Percentiles rank a stretch among this genome's conserved stretches.
Conservation (phyloP, 768 basidiomycete genomes). For the Mycena polygramma region DNA sequence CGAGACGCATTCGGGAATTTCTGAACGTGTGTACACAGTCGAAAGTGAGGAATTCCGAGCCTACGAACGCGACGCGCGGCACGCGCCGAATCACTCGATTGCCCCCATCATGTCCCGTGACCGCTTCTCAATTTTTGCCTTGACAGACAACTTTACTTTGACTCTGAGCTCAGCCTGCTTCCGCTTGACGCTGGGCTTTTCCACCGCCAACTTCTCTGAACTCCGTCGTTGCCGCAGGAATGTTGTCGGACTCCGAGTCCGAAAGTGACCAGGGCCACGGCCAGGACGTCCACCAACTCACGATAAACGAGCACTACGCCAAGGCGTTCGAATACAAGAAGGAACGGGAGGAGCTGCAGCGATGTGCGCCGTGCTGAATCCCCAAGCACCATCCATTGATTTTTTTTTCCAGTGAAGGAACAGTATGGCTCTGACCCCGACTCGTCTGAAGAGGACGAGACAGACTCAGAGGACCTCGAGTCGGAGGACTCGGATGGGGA, state of each 20-base stretch:
- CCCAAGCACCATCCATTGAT: not conserved
- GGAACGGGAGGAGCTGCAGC: constrained; percentile 86
- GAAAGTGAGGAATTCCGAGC: no score
- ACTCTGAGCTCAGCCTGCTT: no score
- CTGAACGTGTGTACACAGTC: no score
- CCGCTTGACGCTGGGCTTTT: no score
- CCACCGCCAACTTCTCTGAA: no score
- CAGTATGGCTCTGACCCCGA: constrained; percentile 87
- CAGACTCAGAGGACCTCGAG: constrained; percentile 49
- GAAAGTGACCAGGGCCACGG: constrained; percentile 53
- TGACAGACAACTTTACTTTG: no score
- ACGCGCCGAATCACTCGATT: no score
- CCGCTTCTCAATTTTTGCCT: no score
- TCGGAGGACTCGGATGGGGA: constrained; percentile 96
- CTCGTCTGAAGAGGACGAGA: constrained; percentile 62
- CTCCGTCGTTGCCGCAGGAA: constrained; percentile 33
- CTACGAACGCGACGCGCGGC: no score
- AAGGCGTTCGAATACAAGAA: constrained; percentile 69
- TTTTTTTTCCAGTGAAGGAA: constrained; percentile 74
- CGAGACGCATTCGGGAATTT: no score
- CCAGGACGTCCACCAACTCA: constrained; percentile 62
- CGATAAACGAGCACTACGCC: constrained; percentile 82
- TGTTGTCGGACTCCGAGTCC: constrained; percentile 65
- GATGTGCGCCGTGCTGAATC: constrained; percentile 62
- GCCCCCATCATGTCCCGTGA: no score